Percentiles rank a stretch among this genome's conserved stretches.
Evolutionary conservation across 805 yeast species (phyloP).

Genomic region (Kockiozyma suomiensis): DNA sequence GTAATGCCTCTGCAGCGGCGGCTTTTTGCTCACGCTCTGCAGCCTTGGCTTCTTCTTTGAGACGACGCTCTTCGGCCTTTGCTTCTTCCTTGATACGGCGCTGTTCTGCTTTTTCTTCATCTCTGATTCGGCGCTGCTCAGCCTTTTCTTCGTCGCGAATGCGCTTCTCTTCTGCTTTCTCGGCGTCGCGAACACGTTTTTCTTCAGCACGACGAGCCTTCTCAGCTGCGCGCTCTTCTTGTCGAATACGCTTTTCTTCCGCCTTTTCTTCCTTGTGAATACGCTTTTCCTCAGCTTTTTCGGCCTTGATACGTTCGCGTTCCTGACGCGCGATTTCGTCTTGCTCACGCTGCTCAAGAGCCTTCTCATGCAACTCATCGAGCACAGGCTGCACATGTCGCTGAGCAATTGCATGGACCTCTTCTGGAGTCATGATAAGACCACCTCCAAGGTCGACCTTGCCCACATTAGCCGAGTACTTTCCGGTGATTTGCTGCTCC

Average conservation of each 20-base stretch:
- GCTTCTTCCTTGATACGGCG: background rate
- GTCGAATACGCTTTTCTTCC: slow-evolving; percentile 13
- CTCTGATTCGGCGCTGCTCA: slow-evolving; percentile 6
- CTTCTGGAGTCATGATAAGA: slow-evolving; percentile 68
- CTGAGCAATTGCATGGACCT: slow-evolving; percentile 77
- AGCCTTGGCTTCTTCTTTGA: background rate
- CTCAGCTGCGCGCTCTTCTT: slow-evolving; percentile 22
- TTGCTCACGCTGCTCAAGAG: slow-evolving; percentile 62
- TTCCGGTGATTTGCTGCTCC: slow-evolving; percentile 60
- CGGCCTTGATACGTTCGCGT: slow-evolving; percentile 31
- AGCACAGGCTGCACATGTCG: slow-evolving; percentile 82
- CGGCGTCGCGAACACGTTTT: slow-evolving; percentile 15
- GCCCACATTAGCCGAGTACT: slow-evolving; percentile 55
- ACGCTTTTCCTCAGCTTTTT: slow-evolving; percentile 29
- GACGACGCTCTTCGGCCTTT: background rate
- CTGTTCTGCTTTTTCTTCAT: slow-evolving; percentile 13
- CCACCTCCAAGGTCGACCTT: slow-evolving; percentile 88
- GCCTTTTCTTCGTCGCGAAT: slow-evolving; percentile 1
- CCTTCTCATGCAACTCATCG: slow-evolving; percentile 69
- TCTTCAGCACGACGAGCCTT: slow-evolving; percentile 13
- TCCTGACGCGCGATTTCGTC: slow-evolving; percentile 34
- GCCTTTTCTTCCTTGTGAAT: slow-evolving; percentile 23
- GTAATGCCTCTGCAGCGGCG: background rate
- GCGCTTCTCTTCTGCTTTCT: slow-evolving; percentile 19
- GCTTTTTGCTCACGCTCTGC: slow-evolving; percentile 3